Base-by-base conservation (phyloP, 2,329 filamentous ascomycete species). In the Fusarium penzigii region DNA sequence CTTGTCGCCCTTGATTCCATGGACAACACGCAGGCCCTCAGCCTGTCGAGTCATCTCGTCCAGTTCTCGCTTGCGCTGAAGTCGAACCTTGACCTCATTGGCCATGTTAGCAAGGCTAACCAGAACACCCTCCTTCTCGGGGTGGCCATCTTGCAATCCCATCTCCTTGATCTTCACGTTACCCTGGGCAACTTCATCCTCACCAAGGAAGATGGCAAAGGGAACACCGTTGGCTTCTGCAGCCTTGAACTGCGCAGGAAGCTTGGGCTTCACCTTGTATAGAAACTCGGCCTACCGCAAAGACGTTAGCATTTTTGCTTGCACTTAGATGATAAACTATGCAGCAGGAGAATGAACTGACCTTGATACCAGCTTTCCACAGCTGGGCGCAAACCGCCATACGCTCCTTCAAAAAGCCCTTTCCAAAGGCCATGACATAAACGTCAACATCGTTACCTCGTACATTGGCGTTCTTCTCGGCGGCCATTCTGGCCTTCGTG, bases 341-440 rank as follows among this genome's bases (percentile, higher is more conserved):
- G 39, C 16, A 49, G 25, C 10, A 14, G 17, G 10, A 2, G 25
- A 41, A 38, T 52, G 47, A 48, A 62, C 70, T 62, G 72, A 85
- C 84, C 78, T 92, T 96, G 75, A 97, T 87, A 17, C 90, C 92
- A 8, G 88, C 90, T 62, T 91, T 86, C 91, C 93, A 95, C 45
- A 97, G 78, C 59, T 79, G 79, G 59, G 85, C 82, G 53, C 87
- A 87, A 38, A 97, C 82, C 25, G 85, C 78, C 85, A 97, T 92
- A 59, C 93, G 88, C 77, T 97, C 89, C 61, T 86, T 85, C 49
- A 96, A 75, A 71, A 92, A 93, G 17, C 86, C 89, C 73, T 92
- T 93, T 48, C 90, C 92, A 67, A 97, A 92, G 0, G 92, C 92
- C 92, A 97, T 97, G 66, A 97, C 88, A 72, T 86, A 97, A 42